A percentile compares a stretch with the other conserved stretches of the same genome.
Conservation (phyloP, 1,284 basidiomycete species). For the Vanrija humicola region DNA sequence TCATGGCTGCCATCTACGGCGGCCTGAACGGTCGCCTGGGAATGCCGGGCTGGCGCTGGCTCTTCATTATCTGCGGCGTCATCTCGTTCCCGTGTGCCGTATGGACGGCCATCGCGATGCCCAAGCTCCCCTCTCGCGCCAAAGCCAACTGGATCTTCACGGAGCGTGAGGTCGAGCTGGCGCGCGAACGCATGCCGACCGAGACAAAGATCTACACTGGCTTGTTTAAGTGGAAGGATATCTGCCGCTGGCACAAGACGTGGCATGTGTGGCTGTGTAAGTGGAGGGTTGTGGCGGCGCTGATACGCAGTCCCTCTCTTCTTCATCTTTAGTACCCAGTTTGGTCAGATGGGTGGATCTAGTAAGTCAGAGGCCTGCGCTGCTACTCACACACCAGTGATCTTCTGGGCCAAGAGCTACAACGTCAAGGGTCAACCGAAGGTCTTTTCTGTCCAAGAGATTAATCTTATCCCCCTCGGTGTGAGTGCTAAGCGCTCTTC, state of each 20-base stretch:
- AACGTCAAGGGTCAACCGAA: constrained; percentile 14
- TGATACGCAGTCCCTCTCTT: constrained; percentile 20
- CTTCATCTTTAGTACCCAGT: constrained; percentile 23
- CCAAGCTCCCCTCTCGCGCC: constrained; percentile 25
- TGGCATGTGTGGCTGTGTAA: constrained; percentile 31
- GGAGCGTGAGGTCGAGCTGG: constrained; percentile 22
- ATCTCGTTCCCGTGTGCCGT: constrained; percentile 27
- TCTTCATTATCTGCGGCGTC: constrained; percentile 27
- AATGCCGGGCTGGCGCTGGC: constrained; percentile 27
- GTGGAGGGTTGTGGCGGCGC: constrained; percentile 1
- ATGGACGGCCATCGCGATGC: constrained; percentile 32
- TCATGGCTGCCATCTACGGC: constrained; percentile 27
- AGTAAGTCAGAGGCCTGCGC: constrained; percentile 1
- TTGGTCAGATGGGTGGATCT: constrained; percentile 25
- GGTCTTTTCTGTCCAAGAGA: constrained; percentile 23
- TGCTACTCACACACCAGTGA: constrained; percentile 15
- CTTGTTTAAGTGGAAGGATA: constrained; percentile 31
- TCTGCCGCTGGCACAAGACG: constrained; percentile 27
- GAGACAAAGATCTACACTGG: constrained; percentile 30
- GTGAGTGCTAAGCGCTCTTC: constrained; percentile 3
- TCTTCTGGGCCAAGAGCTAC: constrained; percentile 31
- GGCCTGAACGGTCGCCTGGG: constrained; percentile 18
- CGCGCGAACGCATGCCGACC: constrained; percentile 22
- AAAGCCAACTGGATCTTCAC: constrained; percentile 31
- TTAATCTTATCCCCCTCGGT: constrained; percentile 30